Conservation (phyloP, 352 stramenopile species). For the Thalassiosira livingstoniorum region DNA sequence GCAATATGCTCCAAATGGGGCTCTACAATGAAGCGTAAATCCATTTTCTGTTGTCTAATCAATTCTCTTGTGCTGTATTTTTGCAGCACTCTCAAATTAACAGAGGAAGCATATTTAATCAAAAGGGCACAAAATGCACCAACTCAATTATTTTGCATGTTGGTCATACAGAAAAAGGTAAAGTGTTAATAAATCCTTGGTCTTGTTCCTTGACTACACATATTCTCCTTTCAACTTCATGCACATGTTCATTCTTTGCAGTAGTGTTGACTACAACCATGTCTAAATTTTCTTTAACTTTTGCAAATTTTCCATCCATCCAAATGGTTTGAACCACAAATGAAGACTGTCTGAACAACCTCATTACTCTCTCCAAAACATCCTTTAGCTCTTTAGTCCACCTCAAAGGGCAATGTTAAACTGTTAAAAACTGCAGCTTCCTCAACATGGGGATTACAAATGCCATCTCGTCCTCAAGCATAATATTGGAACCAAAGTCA, state of each 20-base stretch:
- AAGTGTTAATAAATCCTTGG: constrained; percentile 3
- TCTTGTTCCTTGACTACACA: constrained; percentile 25
- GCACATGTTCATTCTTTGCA: constrained; percentile 23
- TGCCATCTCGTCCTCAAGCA: constrained; percentile 56
- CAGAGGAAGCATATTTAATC: constrained; percentile 9
- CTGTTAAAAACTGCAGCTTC: constrained; percentile 10
- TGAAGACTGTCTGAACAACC: constrained; percentile 8
- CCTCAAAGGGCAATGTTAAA: neutral
- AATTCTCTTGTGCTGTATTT: neutral
- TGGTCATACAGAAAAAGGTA: constrained; percentile 2
- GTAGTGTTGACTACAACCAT: constrained; percentile 15
- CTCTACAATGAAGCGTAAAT: neutral
- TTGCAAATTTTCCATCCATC: constrained; percentile 42
- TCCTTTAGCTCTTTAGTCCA: neutral
- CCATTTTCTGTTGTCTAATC: neutral
- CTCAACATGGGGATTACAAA: constrained; percentile 55
- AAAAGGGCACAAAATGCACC: neutral
- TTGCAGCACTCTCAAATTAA: neutral
- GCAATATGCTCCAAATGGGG: neutral
- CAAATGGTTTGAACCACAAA: constrained; percentile 10
- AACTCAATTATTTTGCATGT: neutral
- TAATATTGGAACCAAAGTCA: constrained; percentile 51
- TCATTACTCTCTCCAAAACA: neutral
- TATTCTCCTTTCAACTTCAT: constrained; percentile 26
- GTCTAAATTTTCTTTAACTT: neutral